Evolutionary conservation across 495 filamentous ascomycete species (phyloP), one percentile per base, ranked within the genome.

Genomic region (Daldinia loculata): DNA sequence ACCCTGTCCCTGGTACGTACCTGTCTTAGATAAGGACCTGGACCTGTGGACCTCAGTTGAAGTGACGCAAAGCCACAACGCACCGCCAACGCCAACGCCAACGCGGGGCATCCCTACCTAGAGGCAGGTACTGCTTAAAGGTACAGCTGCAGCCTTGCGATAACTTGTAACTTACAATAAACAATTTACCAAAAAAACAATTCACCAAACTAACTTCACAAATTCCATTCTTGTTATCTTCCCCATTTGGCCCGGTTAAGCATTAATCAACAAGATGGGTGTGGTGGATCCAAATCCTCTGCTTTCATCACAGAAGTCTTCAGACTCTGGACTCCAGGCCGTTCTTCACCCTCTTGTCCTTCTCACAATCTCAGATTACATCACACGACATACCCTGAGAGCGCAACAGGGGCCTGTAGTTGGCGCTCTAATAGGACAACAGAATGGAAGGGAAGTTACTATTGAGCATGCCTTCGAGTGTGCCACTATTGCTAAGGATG

Each of bases 361-460:
- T 57, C 92, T 99, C 80, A 97, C 92, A 19, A 94, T 99, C 67
- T 97, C 94, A 57, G 95, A 99, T 82, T 95, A 94, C 79, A 93
- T 98, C 77, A 96, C 95, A 45, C 89, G 95, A 57, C 94, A 95
- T 80, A 92, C 89, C 14, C 86, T 95, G 43, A 89, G 96, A 30
- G 84, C 86, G 55, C 87, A 92, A 58, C 78, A 84, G 48, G 91
- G 90, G 0, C 93, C 93, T 4, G 86, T 98, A 34, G 87, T 97
- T 29, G 96, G 95, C 62, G 94, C 90, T 34, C 84, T 99, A 3
- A 75, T 99, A 6, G 95, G 95, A 41, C 91, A 95, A 71, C 95
- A 97, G 67, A 90, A 93, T 80, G 96, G 95, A 32, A 90, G 93
- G 29, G 89, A 93, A 65, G 91, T 97, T 56, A 96, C 91, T 12